Base-by-base conservation (phyloP, 2,329 filamentous ascomycete genomes). In the Aspergillus pseudonomiae region DNA sequence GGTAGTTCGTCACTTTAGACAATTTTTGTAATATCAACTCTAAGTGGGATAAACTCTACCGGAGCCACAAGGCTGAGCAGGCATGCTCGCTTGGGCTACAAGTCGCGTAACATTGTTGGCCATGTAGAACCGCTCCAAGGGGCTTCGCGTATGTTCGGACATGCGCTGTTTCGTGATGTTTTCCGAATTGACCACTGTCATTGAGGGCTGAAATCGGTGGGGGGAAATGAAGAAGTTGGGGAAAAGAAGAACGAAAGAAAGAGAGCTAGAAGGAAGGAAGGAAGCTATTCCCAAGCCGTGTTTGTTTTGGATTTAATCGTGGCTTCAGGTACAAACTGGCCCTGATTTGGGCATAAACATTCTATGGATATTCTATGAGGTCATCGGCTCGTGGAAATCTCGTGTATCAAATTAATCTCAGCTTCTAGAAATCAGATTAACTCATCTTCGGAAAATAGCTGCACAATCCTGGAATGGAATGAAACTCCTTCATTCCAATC, bases 1-100 rank as follows among this genome's bases (percentile, higher is more conserved):
- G 63, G 50, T 32, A 61, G 52, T 34, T 39, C n/a, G 52, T 39
- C 32, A 55, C n/a, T 39, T 39, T 39, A 11, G n/a, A 41, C 45
- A 34, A 50, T 45, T 24, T 63, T 36, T 26, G 45, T 48, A 26
- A 14, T 48, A 65, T 57, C 60, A 63, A 62, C 60, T 63, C 48
- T 60, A 63, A 63, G 24, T 46, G 39, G 54, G 57, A 63, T 63
- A 60, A 63, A 61, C 57, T 63, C 53, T 63, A 11, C 61, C 54
- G 21, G 50, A 59, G 56, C 41, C 52, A 41, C 52, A 55, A 34
- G 52, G 52, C 52, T 55, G 32, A 39, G 14, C 14, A 24, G 52
- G 21, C 21, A 55, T 39, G 32, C 16, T 24, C 6, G 21, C n/a
- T 52, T n/a, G 28, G 28, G 26, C 21, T 19, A 52, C 28, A 52